These are phyloP conservation scores for Filobasidium floriforme DNA, from an alignment of 768 basidiomycete species.

Conservation along the genomic window DNA sequence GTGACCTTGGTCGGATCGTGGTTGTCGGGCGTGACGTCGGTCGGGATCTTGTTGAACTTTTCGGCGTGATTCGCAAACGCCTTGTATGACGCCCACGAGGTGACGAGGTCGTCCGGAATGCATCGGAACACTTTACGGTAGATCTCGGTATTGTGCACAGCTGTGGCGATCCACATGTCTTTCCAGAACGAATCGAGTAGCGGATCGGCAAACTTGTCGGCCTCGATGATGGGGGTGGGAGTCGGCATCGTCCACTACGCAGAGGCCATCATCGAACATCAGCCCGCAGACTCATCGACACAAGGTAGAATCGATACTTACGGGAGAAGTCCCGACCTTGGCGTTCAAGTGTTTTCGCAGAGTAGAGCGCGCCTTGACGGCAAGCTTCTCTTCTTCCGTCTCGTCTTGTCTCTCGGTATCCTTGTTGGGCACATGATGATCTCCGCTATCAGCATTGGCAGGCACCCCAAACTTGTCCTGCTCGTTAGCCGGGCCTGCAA, in stretches of 20 bases:
- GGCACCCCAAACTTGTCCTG: constrained; percentile 52
- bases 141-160: constrained; percentile 89
- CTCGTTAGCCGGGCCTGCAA: constrained; percentile 27
- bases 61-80: constrained; percentile 57
- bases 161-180: constrained; percentile 76
- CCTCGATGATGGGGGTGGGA: constrained; percentile 63
- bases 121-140: constrained; percentile 91
- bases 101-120: constrained; percentile 82
- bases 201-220: constrained; percentile 79
- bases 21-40: constrained; percentile 34
- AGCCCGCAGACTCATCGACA: no score
- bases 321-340: constrained; percentile 52
- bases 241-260: constrained; percentile 57
- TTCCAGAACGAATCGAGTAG: constrained; percentile 82
- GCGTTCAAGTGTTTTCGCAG: constrained; percentile 54
- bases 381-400: constrained; percentile 52
- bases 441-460: constrained; percentile 51
- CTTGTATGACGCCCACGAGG: constrained; percentile 92
- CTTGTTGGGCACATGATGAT: constrained; percentile 52
- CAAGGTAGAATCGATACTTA: not conserved
- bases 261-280: not conserved
- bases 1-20: constrained; percentile 40
- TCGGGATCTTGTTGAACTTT: constrained; percentile 43
- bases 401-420: constrained; percentile 50
- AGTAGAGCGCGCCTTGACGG: constrained; percentile 51